Evolutionary conservation across 495 filamentous ascomycete genomes (phyloP).

Genomic region (Neurospora pannonica): DNA sequence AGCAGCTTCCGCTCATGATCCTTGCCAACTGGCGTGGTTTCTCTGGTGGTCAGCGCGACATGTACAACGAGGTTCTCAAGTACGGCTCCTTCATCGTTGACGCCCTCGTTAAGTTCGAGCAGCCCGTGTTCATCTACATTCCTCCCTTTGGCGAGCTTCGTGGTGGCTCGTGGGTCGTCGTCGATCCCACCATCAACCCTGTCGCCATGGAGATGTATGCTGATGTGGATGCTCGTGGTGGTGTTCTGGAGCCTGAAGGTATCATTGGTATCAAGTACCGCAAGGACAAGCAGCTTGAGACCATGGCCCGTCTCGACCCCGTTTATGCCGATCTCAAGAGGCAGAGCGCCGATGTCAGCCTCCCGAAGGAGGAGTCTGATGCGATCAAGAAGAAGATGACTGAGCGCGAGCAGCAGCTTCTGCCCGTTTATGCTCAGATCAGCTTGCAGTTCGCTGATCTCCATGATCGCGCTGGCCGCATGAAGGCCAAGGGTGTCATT

Average conservation of each 20-base stretch:
- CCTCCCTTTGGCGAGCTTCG: slow-evolving; percentile 93
- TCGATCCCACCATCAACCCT: slow-evolving; percentile 96
- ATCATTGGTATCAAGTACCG: slow-evolving; percentile 98
- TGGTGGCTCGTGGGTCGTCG: slow-evolving; percentile 98
- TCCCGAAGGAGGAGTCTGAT: slow-evolving; percentile 62
- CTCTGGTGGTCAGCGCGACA: slow-evolving; percentile 97
- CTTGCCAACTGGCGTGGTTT: slow-evolving; percentile 99
- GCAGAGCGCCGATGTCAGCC: slow-evolving; percentile 54
- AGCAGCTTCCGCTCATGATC: slow-evolving; percentile 97
- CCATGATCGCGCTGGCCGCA: slow-evolving; percentile 93
- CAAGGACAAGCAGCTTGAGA: slow-evolving; percentile 94
- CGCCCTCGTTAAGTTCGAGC: slow-evolving; percentile 94
- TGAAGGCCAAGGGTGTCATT: slow-evolving; percentile 95
- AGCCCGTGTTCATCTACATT: slow-evolving; percentile 98
- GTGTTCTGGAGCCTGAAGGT: slow-evolving; percentile 96
- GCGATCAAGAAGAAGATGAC: slow-evolving; percentile 79
- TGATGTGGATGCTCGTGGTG: slow-evolving; percentile 88
- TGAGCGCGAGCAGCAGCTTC: slow-evolving; percentile 75
- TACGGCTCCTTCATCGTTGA: slow-evolving; percentile 99
- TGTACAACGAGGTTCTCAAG: slow-evolving; percentile 99
- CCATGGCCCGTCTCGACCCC: slow-evolving; percentile 89
- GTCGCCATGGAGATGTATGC: slow-evolving; percentile 99
- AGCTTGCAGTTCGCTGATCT: slow-evolving; percentile 92
- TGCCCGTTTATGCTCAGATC: slow-evolving; percentile 90
- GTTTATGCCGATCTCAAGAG: slow-evolving; percentile 76